Percentiles rank a stretch among this genome's conserved stretches.
Conservation (phyloP, 1,139 yeast species). For the Kluyveromyces marxianus region DNA sequence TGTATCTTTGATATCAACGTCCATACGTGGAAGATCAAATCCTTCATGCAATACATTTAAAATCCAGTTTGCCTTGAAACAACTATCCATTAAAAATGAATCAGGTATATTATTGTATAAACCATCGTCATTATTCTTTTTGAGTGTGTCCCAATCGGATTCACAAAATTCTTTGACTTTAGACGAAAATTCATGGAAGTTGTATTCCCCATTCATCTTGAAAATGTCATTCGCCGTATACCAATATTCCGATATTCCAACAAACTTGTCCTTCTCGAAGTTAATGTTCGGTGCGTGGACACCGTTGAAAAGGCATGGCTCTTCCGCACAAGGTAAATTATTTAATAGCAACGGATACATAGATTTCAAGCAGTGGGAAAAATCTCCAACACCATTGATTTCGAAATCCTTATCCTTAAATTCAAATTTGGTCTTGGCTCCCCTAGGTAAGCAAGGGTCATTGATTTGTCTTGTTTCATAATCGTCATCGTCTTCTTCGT, state of each 20-base stretch:
- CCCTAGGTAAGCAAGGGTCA: conserved; percentile 69
- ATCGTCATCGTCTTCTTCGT: conserved; percentile 38
- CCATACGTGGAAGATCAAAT: conserved; percentile 57
- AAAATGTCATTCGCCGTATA: conserved; percentile 78
- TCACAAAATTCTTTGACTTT: conserved; percentile 60
- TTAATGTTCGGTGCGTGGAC: conserved; percentile 71
- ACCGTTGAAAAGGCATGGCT: conserved; percentile 74
- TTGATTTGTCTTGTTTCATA: conserved; percentile 32
- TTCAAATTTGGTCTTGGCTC: conserved; percentile 38
- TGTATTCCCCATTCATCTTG: conserved; percentile 70
- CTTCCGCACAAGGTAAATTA: conserved; percentile 63
- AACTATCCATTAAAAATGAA: conserved; percentile 52
- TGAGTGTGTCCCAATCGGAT: conserved; percentile 50
- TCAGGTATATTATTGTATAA: conserved; percentile 34
- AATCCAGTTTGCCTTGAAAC: conserved; percentile 82
- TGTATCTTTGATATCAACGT: conserved; percentile 37
- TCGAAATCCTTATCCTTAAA: conserved; percentile 41
- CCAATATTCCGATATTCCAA: conserved; percentile 81
- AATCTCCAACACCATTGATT: conserved; percentile 59
- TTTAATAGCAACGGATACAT: conserved; percentile 66
- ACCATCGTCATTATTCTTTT: conserved; percentile 44
- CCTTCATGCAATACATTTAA: conserved; percentile 73
- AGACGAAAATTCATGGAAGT: conserved; percentile 51
- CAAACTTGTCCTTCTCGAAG: conserved; percentile 61
- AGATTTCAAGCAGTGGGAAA: conserved; percentile 56